These are phyloP conservation scores for Moelleriella libera DNA, from an alignment of 2,329 filamentous ascomycete species.

Conservation along the genomic window DNA sequence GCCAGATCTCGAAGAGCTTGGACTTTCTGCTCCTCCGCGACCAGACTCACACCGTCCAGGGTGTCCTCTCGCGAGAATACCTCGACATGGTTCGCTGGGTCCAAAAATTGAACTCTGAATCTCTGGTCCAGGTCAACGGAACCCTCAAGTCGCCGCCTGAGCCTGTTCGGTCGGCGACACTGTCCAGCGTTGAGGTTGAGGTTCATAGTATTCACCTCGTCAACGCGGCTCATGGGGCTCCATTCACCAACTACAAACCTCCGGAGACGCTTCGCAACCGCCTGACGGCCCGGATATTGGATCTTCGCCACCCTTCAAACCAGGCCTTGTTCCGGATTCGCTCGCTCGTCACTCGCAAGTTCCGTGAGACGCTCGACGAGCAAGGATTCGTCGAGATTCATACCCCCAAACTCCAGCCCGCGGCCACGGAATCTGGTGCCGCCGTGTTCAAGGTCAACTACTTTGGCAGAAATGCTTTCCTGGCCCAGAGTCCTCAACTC, in stretches of 20 bases:
- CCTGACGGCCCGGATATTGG: constrained; percentile 65
- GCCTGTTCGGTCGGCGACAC: constrained; percentile 58
- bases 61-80: constrained; percentile 45
- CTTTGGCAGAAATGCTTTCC: constrained; percentile 73
- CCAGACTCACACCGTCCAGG: constrained; percentile 71
- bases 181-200: constrained; percentile 63
- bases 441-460: constrained; percentile 89
- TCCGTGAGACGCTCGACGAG: constrained; percentile 61
- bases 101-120: constrained; percentile 67
- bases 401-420: constrained; percentile 80
- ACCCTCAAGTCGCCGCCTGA: constrained; percentile 60
- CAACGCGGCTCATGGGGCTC: constrained; percentile 31
- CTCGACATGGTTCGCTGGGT: constrained; percentile 77
- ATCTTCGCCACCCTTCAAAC: constrained; percentile 72
- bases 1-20: constrained; percentile 67
- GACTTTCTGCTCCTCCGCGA: constrained; percentile 81
- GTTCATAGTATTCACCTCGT: constrained; percentile 42
- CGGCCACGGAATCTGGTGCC: constrained; percentile 80
- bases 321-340: constrained; percentile 83
- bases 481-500: constrained; percentile 83
- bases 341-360: constrained; percentile 64
- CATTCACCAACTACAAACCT: constrained; percentile 45
- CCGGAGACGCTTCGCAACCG: constrained; percentile 55
- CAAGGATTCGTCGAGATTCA: constrained; percentile 85
- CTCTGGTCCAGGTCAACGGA: constrained; percentile 64